Evolutionary conservation across 495 filamentous ascomycete species (phyloP), one percentile per base, ranked within the genome.

Genomic region (Aspergillus nanangensis): DNA sequence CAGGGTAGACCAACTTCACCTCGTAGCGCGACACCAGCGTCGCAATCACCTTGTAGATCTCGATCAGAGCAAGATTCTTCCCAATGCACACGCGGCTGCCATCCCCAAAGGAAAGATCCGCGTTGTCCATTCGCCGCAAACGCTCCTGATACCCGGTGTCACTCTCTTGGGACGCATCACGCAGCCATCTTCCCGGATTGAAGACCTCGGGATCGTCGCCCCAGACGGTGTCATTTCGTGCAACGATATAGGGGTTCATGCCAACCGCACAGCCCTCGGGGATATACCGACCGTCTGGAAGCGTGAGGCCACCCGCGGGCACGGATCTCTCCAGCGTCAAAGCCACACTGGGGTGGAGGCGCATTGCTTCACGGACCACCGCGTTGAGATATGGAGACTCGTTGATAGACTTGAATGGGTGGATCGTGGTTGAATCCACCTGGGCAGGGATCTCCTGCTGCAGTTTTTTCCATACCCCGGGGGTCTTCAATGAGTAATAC

Each of bases 181-280:
- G 73, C 31, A 88, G 53, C 84, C 85, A 88, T 32, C 85, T 55
- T 59, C 84, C 83, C 0, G 85, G 83, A 14, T 76, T 61, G 52
- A 76, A 89, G 1, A 55, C 51, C 2, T 84, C 77, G 5, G 81
- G 77, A 48, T 88, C 83, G 4, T 73, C 56, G 1, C 84, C 84
- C 57, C 81, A 88, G n/a, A 78, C 52, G 0, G 61, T 65, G 48
- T 63, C 65, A 36, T 80, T 69, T 1, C 78, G 67, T 41, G 75
- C 73, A 31, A 78, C 42, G 38, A 80, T 71, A 60, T 75, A 80
- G 0, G 76, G 72, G 52, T 79, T 80, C 38, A 71, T 68, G 0
- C 76, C 76, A 19, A 86, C 50, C 1, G 57, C 52, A n/a, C 36
- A 51, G 17, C 56, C 56, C 2, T 50, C 57, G 0, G 81, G 80